Evolutionary conservation across 2,329 filamentous ascomycete genomes (phyloP), one percentile per base, ranked within the genome.

Genomic region (Cucurbitaria berberidis): DNA sequence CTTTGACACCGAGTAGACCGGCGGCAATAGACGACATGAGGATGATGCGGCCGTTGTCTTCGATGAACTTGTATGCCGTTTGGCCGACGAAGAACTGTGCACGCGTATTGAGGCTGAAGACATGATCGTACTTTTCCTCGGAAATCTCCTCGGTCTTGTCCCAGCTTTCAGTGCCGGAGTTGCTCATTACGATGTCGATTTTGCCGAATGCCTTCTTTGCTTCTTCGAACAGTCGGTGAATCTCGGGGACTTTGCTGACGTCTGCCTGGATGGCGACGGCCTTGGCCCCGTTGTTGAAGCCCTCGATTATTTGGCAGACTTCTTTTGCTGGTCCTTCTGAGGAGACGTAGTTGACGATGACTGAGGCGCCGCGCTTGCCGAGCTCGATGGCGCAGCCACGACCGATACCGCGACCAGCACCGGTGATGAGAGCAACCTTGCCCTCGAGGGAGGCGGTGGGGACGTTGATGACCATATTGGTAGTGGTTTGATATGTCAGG

Each of bases 41-140:
- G 74, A 92, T 88, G 63, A 93, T 83, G 40, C 89, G 82, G 27
- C 89, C 89, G 51, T 89, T 86, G 39, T 84, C 80, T 69, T 87
- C 82, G 59, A 90, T 82, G 76, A 90, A 80, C 77, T 87, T 87
- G 75, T 89, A 88, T 6, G 85, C 89, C 52, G 89, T 86, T 77
- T 90, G 87, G 18, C 88, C 89, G 46, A 91, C 88, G 74, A 91
- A 91, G 80, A 91, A 91, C 76, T 91, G 87, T 41, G 86, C 87
- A 8, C 86, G 79, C 6, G 86, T 83, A 76, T 89, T 89, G 71
- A 89, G 76, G 77, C 79, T 81, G 79, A 89, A 88, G 60, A 89
- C 86, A 57, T 87, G 85, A 73, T 90, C 87, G 70, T 85, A 89
- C 75, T 89, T 86, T 77, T 89, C 86, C 72, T 86, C 84, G 4